A percentile compares a stretch with the other conserved stretches of the same genome.
These are phyloP conservation scores for Helichrysum umbraculigerum DNA, from an alignment of 129 eudicot genomes.

Conservation along the genomic window DNA sequence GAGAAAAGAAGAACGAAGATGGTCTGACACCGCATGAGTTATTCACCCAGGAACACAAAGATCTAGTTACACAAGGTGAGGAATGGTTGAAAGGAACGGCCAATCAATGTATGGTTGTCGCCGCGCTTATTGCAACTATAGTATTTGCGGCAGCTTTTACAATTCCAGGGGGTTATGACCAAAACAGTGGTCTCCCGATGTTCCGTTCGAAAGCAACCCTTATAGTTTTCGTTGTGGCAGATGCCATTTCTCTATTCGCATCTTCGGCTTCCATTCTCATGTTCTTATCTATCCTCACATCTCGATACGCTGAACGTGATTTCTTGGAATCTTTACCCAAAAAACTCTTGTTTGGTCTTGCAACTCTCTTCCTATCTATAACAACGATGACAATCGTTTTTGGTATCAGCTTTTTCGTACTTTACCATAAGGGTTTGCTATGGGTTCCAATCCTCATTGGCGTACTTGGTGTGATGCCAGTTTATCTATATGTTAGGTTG, in stretches of 20 bases:
- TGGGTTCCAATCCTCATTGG: constrained; percentile 38
- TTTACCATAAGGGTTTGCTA: constrained; percentile 20
- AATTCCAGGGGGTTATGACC: constrained; percentile 40
- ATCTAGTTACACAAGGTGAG: constrained; percentile 14
- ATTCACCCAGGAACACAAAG: constrained; percentile 42
- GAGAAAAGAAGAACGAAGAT: constrained; percentile 25
- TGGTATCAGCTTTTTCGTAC: constrained; percentile 30
- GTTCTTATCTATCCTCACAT: constrained; percentile 27
- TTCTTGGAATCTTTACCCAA: constrained; percentile 29
- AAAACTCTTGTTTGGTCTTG: constrained; percentile 20
- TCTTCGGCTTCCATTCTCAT: constrained; percentile 22
- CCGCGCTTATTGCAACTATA: constrained; percentile 40
- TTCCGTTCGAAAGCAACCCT: constrained; percentile 14
- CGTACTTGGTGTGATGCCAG: constrained; percentile 24
- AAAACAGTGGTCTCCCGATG: constrained; percentile 16
- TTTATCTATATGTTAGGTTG: background rate
- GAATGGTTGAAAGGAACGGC: constrained; percentile 24
- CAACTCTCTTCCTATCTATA: constrained; percentile 25
- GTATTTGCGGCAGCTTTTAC: constrained; percentile 47
- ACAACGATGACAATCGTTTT: constrained; percentile 20
- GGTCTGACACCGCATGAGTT: constrained; percentile 38
- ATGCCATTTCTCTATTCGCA: constrained; percentile 30
- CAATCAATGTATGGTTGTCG: constrained; percentile 42
- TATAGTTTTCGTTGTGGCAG: constrained; percentile 31
- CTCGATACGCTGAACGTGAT: constrained; percentile 38